Base-by-base conservation (phyloP, 2,329 filamentous ascomycete species). In the Ophiostoma australiae region DNA sequence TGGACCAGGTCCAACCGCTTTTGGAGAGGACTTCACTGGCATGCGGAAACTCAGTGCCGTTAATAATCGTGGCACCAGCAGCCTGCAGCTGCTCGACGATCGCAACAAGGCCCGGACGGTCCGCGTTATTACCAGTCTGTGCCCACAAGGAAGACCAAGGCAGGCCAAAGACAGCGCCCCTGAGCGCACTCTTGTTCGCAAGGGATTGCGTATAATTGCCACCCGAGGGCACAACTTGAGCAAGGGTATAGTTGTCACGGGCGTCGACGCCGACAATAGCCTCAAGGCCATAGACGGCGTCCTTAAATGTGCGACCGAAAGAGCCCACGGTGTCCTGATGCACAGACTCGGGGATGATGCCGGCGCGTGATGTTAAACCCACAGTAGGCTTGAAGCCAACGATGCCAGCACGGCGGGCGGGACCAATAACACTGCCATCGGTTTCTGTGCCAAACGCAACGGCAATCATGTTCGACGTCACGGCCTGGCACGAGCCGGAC, bases 401-500 rank as follows among this genome's bases (percentile, higher is more conserved):
- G 31, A 65, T 35, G 4, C 61, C 61, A 7, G 31, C 33, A 17
- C 61, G 61, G 5, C 33, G 31, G 15, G 61, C 61, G 13, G 61
- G 61, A 31, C 61, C 33, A 8, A 65, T 65, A 17, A 37, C 33
- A n/a, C 31, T 65, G 31, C 31, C 31, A 17, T 37, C 61, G 4
- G 61, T 37, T 17, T 65, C 61, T 17, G 61, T 65, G 61, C 61
- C 61, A 37, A 65, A 65, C 13, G 61, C 31, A 65, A 65, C 2
- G 15, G 61, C 61, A 35, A 65, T 37, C 61, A 65, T 65, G 31
- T 37, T 65, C 5, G 61, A 65, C 8, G 61, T 35, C 31, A 65
- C 61, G 31, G 61, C 61, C 61, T 65, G 61, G 61, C 61, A 65
- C 61, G 61, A 65, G 61, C 61, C 31, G 15, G 61, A 65, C 61